Evolutionary conservation across 108 stramenopile species (phyloP), one percentile per base, ranked within the genome.

Genomic region (Skeletonema costatum): DNA sequence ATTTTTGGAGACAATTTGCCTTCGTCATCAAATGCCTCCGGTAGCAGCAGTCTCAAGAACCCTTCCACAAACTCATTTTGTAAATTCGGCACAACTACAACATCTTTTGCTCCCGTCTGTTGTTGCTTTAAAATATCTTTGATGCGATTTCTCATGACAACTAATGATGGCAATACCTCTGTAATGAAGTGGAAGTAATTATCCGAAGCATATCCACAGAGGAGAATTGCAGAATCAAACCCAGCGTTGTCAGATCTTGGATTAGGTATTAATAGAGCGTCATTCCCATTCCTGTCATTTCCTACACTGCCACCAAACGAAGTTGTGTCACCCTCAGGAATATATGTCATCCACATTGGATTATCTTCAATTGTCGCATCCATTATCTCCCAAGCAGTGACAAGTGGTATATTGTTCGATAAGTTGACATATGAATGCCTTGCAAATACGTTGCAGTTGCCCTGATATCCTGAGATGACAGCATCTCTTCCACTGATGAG

Each of bases 141-240:
- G 8, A 76, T 61, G 25, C 66, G 64, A 50, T 68, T 67, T 42
- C 61, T 76, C 75, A 68, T 61, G 39, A 76, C 46, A 17, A 76
- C 67, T 39, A 76, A 32, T n/a, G 75, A 61, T 68, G 75, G 75
- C 41, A 76, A 50, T 5, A 68, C 46, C 50, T 76, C 75, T 1
- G 75, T 30, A 17, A 76, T 32, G 50, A 76, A 76, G 44, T 76
- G 75, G 30, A 68, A 76, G 39, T 68, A 76, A 59, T 76, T 76
- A 10, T 68, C 14, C 0, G 67, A 53, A 5, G 75, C 75, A 35
- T 76, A 76, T 7, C 75, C 66, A 21, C 60, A 33, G 30, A 76
- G 68, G 32, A 76, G 36, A 7, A 76, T 67, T 19, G 67, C 66
- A 6, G 67, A 46, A 36, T 68, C 59, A 33, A 76, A 68, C 12